phyloP scores from a whole-genome alignment of 179 eudicot genomes.

The Camellia oleifera region DNA sequence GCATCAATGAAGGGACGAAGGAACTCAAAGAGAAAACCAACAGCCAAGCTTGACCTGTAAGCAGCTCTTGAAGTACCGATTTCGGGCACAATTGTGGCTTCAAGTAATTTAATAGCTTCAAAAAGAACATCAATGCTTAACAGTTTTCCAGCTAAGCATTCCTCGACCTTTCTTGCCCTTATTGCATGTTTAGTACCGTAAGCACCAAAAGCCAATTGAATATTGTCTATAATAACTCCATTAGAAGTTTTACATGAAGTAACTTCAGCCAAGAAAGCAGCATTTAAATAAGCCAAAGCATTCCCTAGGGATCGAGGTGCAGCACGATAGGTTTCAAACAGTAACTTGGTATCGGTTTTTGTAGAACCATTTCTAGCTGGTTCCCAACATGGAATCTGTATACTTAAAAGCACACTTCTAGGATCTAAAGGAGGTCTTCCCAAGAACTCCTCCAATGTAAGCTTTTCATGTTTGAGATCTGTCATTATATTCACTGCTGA shows the following conservation, averaged over 20 bases:
- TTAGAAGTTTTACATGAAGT: constrained; percentile 22
- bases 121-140: constrained; percentile 36
- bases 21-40: constrained; percentile 73
- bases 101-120: constrained; percentile 57
- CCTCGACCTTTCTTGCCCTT: constrained; percentile 66
- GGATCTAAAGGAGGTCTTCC: constrained; percentile 58
- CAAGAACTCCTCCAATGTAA: constrained; percentile 70
- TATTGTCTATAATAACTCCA: constrained; percentile 37
- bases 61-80: constrained; percentile 52
- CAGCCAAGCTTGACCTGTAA: constrained; percentile 80
- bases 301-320: constrained; percentile 88
- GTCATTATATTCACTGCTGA: constrained; percentile 50
- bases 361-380: constrained; percentile 20
- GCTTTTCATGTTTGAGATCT: constrained; percentile 35
- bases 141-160: constrained; percentile 53
- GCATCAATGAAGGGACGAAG: constrained; percentile 37
- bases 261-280: constrained; percentile 84
- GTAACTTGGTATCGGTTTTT: constrained; percentile 28
- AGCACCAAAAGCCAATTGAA: constrained; percentile 77
- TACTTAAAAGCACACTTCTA: constrained; percentile 48
- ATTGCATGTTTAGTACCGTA: constrained; percentile 69
- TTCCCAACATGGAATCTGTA: constrained; percentile 52
- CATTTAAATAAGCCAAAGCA: constrained; percentile 72
- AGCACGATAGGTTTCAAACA: constrained; percentile 86
- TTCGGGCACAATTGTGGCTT: constrained; percentile 51